Evolutionary conservation across 2,329 filamentous ascomycete species (phyloP), one percentile per base, ranked within the genome.

Genomic region (Ophiostoma himal-ulmi): DNA sequence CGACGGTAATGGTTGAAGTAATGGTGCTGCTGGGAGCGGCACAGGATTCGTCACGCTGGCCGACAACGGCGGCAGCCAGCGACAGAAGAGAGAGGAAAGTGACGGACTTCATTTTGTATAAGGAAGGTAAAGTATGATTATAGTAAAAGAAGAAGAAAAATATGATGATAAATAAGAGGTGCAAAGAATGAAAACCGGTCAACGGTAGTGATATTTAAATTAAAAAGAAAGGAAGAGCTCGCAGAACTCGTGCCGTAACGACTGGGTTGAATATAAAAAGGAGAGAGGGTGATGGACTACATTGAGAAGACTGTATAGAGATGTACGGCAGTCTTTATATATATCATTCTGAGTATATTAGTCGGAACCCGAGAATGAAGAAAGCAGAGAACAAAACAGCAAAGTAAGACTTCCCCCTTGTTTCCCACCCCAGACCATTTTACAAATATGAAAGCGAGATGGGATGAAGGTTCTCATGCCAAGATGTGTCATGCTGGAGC

Each of bases 221-320:
- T n/a, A 44, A 66, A 66, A 66, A 48, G 65, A 67, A 67, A 13
- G 65, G 39, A 67, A 67, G 39, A 67, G 65, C 11, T 67, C 65
- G 48, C 65, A 67, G 65, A 67, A 67, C 65, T 48, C 62, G 62
- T 39, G 62, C 41, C n/a, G 62, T 65, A 39, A n/a, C 36, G 36
- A 65, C 60, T 65, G 60, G 34, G 39, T 39, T 14, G 62, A 65
- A 65, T 22, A n/a, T 20, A 65, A 41, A 36, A 26, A 39, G 62
- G 41, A 34, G 22, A 62, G 26, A 62, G 57, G 57, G 14, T 62
- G 57, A 34, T 26, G n/a, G 57, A 34, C 57, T 57, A 30, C 52
- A 30, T 11, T 22, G n/a, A 14, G 52, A 26, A 30, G 52, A 5
- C 52, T 14, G 20, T 17, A 39, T 48, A 20, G n/a, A 57, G 8